These are phyloP conservation scores for Kazachstania sp. DNA, from an alignment of 1,139 yeast species.

Conservation along the genomic window DNA sequence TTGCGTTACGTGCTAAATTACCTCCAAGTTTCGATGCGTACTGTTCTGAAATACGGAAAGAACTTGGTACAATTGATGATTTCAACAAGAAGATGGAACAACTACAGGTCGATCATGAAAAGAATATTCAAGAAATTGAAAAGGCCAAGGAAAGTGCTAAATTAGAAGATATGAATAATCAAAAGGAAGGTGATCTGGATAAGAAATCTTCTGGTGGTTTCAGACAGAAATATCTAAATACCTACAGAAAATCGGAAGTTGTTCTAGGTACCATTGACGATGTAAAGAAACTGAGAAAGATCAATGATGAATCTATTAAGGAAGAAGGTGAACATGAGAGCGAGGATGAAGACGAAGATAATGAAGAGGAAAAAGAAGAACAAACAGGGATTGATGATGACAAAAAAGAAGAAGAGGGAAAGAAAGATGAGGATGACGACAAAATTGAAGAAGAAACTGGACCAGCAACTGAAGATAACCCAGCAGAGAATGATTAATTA, in stretches of 20 bases:
- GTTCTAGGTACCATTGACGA: constrained; percentile 59
- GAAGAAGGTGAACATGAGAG: constrained; percentile 4
- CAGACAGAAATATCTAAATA: constrained; percentile 45
- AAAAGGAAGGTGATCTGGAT: constrained; percentile 14
- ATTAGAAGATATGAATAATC: constrained; percentile 33
- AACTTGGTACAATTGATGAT: constrained; percentile 32
- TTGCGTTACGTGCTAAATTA: constrained; percentile 60
- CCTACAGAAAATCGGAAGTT: constrained; percentile 56
- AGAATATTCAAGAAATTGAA: constrained; percentile 33
- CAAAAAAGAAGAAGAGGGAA: constrained; percentile 1
- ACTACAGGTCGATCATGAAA: constrained; percentile 33
- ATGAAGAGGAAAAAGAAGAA: too few species aligned
- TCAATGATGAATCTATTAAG: constrained; percentile 10
- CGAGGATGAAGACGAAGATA: too few species aligned
- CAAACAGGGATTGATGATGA: neutral
- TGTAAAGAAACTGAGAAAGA: constrained; percentile 31
- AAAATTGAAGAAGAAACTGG: neutral
- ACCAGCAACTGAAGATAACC: neutral
- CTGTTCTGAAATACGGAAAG: constrained; percentile 33
- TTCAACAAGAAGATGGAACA: constrained; percentile 33
- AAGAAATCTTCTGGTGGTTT: constrained; percentile 29
- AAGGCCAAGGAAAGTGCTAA: constrained; percentile 35
- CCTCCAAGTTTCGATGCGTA: constrained; percentile 57
- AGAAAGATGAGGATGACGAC: neutral
- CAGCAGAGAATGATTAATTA: too few species aligned